Conservation (phyloP, 208 protist genomes). For the Leishmania major region DNA sequence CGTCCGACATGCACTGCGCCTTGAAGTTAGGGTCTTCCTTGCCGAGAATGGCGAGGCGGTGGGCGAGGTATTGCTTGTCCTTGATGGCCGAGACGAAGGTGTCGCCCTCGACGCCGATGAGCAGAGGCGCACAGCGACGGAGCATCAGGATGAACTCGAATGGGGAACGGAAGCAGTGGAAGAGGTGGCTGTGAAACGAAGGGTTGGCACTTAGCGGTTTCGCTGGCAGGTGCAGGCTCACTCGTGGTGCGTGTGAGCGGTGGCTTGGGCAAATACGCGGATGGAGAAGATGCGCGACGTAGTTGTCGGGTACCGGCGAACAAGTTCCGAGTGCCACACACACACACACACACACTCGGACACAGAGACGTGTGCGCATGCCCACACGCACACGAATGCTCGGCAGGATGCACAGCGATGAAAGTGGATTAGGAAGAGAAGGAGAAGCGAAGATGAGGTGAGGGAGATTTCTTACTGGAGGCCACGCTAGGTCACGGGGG, state of each 20-base stretch:
- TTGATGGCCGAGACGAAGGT: constrained; percentile 78
- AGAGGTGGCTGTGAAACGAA: neutral
- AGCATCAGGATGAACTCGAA: constrained; percentile 40
- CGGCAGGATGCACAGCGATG: neutral
- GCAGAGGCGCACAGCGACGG: constrained; percentile 51
- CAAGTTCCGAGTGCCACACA: neutral
- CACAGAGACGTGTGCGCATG: neutral
- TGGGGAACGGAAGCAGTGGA: neutral
- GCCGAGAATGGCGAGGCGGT: constrained; percentile 80
- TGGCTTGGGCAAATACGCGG: neutral
- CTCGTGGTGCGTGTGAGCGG: neutral
- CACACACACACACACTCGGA: neutral
- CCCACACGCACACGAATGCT: neutral
- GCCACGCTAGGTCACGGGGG: neutral
- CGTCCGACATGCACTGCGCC: constrained; percentile 58
- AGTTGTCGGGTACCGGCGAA: neutral
- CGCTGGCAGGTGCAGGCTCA: neutral
- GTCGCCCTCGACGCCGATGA: constrained; percentile 77
- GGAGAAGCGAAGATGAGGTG: neutral
- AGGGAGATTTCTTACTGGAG: neutral
- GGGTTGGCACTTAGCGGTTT: neutral
- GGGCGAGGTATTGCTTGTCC: constrained; percentile 81
- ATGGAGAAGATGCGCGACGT: neutral
- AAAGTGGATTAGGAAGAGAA: neutral
- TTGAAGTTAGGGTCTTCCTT: constrained; percentile 54